Base-by-base conservation (phyloP, 2,329 filamentous ascomycete genomes). In the Dothistroma pini region DNA sequence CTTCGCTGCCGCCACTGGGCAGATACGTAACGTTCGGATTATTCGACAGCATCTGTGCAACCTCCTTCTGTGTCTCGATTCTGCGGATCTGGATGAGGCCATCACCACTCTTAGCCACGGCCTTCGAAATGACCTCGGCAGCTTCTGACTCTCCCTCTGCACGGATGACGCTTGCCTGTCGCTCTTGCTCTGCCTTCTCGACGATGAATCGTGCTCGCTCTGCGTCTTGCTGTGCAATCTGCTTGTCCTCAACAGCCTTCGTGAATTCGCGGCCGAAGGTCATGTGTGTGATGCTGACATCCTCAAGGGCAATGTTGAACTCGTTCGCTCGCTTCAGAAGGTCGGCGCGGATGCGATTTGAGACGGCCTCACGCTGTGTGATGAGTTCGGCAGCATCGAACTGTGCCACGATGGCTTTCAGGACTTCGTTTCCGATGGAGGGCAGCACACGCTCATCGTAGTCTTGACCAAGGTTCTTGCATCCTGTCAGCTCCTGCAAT, bases 281-380 rank as follows among this genome's bases (percentile, higher is more conserved):
- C 95, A 99, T 99, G 84, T 99, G 95, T 64, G 95, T 99, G 79
- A 99, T 99, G 75, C 91, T 96, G 63, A 99, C 95, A 75, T 99
- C 95, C 80, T 99, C 95, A 57, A 99, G 90, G 31, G 92, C 91
- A 75, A 99, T 99, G 84, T 99, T 96, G 87, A 99, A 99, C 79
- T 99, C 95, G 73, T 88, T 82, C 53, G 95, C 95, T 72, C 95
- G 93, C 81, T 89, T 92, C 75, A 95, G 88, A 54, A 99, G 87
- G 76, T 99, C 95, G 70, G 85, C 84, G 63, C 91, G 92, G 83
- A 99, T 99, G 72, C 93, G 90, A 79, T 97, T 89, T 67, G 89
- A 93, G 72, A 99, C 95, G 67, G 93, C 91, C 81, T 99, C 96
- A 77, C 95, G 90, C 81, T 99, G 95, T 61, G 95, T 99, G 83